Evolutionary conservation across 768 basidiomycete species (phyloP).

Genomic region (Boletellus sp.): DNA sequence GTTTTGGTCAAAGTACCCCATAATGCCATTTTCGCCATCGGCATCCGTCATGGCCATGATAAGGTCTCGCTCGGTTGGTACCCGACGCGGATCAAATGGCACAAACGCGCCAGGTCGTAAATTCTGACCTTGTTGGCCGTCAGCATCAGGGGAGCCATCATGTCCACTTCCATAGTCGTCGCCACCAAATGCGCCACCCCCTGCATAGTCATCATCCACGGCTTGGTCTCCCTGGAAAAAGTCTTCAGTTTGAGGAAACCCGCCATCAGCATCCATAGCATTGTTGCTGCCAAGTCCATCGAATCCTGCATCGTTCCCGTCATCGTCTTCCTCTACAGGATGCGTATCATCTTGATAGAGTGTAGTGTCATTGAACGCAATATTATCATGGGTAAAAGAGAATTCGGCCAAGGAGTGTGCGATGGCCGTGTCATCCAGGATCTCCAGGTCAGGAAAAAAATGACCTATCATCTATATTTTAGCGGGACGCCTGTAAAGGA

Average conservation of each 20-base stretch:
- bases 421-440: constrained; percentile 67
- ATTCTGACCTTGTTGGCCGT: constrained; percentile 39
- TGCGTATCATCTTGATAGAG: constrained; percentile 55
- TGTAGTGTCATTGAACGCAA: constrained; percentile 57
- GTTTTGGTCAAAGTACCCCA: constrained; percentile 88
- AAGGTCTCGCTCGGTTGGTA: constrained; percentile 72
- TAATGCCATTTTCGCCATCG: constrained; percentile 53
- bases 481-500: constrained; percentile 1
- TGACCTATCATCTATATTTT: constrained; percentile 40
- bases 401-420: constrained; percentile 79
- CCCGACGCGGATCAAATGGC: constrained; percentile 83
- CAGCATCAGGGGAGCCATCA: constrained; percentile 43
- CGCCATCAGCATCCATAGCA: constrained; percentile 40
- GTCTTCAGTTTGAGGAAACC: constrained; percentile 48
- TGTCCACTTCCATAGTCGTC: constrained; percentile 40
- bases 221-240: constrained; percentile 67
- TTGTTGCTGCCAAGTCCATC: constrained; percentile 21
- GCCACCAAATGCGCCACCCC: constrained; percentile 38
- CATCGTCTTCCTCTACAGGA: constrained; percentile 34
- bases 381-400: constrained; percentile 68
- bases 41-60: constrained; percentile 81
- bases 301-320: constrained; percentile 24
- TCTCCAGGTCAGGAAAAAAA: constrained; percentile 68
- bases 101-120: constrained; percentile 48
- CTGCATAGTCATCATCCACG: constrained; percentile 44